Conservation (phyloP, 2,329 filamentous ascomycete genomes). For the Orbilia blumenaviensis region DNA sequence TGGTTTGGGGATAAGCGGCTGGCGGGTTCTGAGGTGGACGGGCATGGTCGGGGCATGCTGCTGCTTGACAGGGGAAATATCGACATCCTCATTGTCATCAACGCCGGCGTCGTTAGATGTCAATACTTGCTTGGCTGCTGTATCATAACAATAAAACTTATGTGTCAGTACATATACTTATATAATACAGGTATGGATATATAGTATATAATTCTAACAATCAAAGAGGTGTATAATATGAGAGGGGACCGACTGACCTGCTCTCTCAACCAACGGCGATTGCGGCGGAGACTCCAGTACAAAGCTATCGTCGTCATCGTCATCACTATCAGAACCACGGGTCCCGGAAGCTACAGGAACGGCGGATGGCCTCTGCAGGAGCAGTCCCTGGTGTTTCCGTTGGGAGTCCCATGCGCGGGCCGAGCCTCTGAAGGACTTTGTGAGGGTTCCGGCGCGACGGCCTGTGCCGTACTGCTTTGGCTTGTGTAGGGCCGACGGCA, state of each 20-base stretch:
- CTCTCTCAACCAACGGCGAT: conserved; percentile 17
- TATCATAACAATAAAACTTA: too few relatives aligned
- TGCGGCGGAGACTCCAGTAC: conserved; percentile 40
- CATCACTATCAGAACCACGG: neutral
- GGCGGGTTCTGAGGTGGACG: neutral
- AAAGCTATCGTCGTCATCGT: conserved; percentile 26
- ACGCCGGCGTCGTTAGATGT: too few relatives aligned
- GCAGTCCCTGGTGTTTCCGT: conserved; percentile 23
- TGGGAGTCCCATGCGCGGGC: conserved; percentile 44
- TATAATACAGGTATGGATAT: too few relatives aligned
- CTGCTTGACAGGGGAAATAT: too few relatives aligned
- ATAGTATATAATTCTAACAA: neutral
- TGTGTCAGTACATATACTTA: too few relatives aligned
- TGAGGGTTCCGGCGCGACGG: conserved; percentile 31
- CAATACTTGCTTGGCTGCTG: too few relatives aligned
- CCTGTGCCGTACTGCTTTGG: conserved; percentile 39
- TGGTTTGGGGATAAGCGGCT: conserved; percentile 8
- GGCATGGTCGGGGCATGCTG: conserved; percentile 6
- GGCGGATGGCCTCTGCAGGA: conserved; percentile 1
- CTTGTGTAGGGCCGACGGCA: conserved; percentile 19
- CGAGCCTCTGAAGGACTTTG: conserved; percentile 33
- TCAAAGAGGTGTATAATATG: neutral
- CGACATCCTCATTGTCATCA: too few relatives aligned
- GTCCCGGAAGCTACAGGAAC: too few relatives aligned
- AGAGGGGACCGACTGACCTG: conserved; percentile 5